phyloP scores from a whole-genome alignment of 805 yeast genomes.

The Nakazawaea peltata region DNA sequence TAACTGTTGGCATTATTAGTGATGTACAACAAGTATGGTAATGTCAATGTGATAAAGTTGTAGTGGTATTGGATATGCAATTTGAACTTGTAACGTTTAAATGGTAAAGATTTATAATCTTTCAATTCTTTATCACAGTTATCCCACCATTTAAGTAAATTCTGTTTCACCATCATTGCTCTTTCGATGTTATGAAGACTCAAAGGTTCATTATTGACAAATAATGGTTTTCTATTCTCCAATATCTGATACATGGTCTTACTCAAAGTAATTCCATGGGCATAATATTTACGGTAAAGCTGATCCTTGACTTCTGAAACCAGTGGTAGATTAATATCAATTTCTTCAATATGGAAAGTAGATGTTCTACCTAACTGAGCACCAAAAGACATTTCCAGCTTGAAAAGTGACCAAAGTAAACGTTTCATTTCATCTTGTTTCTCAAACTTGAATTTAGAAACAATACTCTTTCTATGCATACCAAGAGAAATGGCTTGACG shows the following conservation, averaged over 20 bases:
- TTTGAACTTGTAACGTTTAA: slow-evolving; percentile 31
- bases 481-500: slow-evolving; percentile 43
- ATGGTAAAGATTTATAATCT: slow-evolving; percentile 22
- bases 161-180: slow-evolving; percentile 27
- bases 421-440: slow-evolving; percentile 31
- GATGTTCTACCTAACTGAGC: slow-evolving; percentile 38
- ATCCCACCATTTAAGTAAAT: slow-evolving; percentile 25
- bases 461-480: slow-evolving; percentile 31
- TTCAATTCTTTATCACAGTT: slow-evolving; percentile 24
- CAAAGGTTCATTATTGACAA: slow-evolving; percentile 28
- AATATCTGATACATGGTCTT: slow-evolving; percentile 30
- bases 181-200: slow-evolving; percentile 31
- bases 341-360: slow-evolving; percentile 35
- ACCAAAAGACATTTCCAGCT: slow-evolving; percentile 31
- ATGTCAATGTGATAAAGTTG: slow-evolving; percentile 30
- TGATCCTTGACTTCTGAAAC: slow-evolving; percentile 22
- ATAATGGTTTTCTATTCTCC: slow-evolving; percentile 27
- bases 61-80: slow-evolving; percentile 32
- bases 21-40: slow-evolving; percentile 35
- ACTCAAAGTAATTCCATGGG: slow-evolving; percentile 26
- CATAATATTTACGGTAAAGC: slow-evolving; percentile 23
- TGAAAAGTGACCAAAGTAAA: slow-evolving; percentile 37
- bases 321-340: slow-evolving; percentile 31
- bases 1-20: slow-evolving; percentile 25
- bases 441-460: slow-evolving; percentile 23